Evolutionary conservation across 23 red algal genomes (phyloP).

Genomic region (Gracilaria gracilis): DNA sequence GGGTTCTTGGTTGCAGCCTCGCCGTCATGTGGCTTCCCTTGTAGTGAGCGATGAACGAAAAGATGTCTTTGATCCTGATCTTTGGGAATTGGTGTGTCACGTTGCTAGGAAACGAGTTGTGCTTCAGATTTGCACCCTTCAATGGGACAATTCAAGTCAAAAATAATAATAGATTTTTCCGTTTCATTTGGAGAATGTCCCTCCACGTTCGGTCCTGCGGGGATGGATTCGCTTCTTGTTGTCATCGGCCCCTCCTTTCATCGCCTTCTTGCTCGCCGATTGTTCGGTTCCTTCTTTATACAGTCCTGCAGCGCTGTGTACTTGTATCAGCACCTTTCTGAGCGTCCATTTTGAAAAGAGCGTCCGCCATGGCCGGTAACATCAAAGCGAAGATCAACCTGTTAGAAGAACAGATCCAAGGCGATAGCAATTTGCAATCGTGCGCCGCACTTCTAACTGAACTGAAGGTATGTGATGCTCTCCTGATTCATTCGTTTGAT

Average conservation of each 20-base stretch:
- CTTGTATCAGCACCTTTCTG: neutral
- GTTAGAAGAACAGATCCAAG: slow-evolving; percentile 15
- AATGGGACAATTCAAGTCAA: neutral
- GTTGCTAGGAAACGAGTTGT: too few relatives aligned
- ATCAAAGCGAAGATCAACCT: slow-evolving; percentile 39
- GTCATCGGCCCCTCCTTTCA: neutral
- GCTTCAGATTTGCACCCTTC: slow-evolving; percentile 11
- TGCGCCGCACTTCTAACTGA: slow-evolving; percentile 19
- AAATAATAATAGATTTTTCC: neutral
- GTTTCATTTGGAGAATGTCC: too few relatives aligned
- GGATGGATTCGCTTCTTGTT: too few relatives aligned
- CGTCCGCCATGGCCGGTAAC: slow-evolving; percentile 11
- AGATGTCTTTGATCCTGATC: too few relatives aligned
- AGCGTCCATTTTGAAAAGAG: neutral
- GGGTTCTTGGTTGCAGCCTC: too few relatives aligned
- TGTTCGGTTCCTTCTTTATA: neutral
- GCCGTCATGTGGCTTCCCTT: neutral
- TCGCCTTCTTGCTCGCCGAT: neutral
- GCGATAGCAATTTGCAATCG: slow-evolving; percentile 5
- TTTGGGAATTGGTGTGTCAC: too few relatives aligned
- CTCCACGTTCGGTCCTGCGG: neutral
- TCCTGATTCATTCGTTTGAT: too few relatives aligned
- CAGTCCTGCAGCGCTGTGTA: neutral
- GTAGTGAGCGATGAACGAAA: too few relatives aligned
- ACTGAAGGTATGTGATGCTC: slow-evolving; percentile 6